Evolutionary conservation across 306 rosid species (phyloP).

Genomic region (Castanea mollissima): DNA sequence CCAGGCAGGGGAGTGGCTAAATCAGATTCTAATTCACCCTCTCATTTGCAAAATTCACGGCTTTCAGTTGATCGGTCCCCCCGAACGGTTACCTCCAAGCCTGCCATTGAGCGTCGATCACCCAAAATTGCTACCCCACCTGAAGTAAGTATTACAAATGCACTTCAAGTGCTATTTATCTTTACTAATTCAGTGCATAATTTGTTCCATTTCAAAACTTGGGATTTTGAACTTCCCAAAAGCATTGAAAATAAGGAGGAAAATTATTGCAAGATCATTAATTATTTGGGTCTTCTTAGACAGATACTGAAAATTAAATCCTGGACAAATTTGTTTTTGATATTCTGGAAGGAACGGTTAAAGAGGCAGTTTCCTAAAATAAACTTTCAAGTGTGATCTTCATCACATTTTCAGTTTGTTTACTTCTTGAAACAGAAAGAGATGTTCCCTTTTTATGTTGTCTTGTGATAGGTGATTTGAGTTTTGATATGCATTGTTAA

Average conservation of each 20-base stretch:
- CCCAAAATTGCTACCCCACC: slow-evolving; percentile 66
- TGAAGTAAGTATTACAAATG: slow-evolving; percentile 59
- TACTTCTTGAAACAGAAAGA: not conserved
- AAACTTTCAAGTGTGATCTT: not conserved
- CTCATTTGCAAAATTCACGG: slow-evolving; percentile 70
- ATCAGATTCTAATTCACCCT: slow-evolving; percentile 70
- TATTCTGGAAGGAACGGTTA: not conserved
- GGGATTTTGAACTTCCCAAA: slow-evolving; percentile 8
- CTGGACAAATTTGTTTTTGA: not conserved
- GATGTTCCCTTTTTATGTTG: not conserved
- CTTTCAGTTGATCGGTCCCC: slow-evolving; percentile 83
- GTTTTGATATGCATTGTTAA: slow-evolving; percentile 25
- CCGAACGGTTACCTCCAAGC: slow-evolving; percentile 58
- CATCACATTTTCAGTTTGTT: not conserved
- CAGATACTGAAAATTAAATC: not conserved
- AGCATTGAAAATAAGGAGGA: not conserved
- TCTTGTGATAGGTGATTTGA: slow-evolving; percentile 2
- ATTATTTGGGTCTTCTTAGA: not conserved
- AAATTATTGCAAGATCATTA: not conserved
- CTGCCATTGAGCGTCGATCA: slow-evolving; percentile 57
- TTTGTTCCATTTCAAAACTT: slow-evolving; percentile 6
- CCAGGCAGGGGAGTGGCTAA: slow-evolving; percentile 61
- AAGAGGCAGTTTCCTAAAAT: not conserved
- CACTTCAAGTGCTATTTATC: not conserved
- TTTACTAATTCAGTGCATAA: not conserved